Evolutionary conservation across 179 eudicot species (phyloP).

Genomic region (Camellia oleifera): DNA sequence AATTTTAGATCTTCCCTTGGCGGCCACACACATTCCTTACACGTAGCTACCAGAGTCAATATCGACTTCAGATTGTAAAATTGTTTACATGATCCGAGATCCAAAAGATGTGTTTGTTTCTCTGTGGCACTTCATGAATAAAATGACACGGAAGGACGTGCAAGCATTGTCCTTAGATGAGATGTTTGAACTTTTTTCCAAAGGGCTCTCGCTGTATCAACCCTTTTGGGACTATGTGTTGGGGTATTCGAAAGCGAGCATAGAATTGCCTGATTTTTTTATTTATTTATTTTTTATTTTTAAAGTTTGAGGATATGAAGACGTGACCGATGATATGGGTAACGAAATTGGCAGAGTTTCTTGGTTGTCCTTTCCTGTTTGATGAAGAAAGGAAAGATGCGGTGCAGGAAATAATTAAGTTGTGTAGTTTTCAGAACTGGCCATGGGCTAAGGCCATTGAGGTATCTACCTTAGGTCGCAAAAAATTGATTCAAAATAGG

Average conservation of each 20-base stretch:
- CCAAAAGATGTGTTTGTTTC: neutral
- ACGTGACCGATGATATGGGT: neutral
- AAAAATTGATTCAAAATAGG: too few species aligned
- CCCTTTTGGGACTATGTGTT: constrained; percentile 8
- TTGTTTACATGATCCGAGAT: neutral
- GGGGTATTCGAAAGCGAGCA: neutral
- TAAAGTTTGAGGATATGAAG: neutral
- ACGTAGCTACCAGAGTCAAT: neutral
- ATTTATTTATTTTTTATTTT: neutral
- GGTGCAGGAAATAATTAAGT: neutral
- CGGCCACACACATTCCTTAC: neutral
- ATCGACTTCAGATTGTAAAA: neutral
- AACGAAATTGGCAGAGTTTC: neutral
- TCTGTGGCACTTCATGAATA: neutral
- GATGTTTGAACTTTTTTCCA: neutral
- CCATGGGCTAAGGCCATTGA: too few species aligned
- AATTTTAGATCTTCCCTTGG: neutral
- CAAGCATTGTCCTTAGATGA: neutral
- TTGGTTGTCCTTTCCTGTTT: neutral
- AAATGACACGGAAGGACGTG: neutral
- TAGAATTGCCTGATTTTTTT: neutral
- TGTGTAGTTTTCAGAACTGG: too few species aligned
- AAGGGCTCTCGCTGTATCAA: neutral
- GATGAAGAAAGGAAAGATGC: neutral
- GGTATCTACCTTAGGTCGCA: too few species aligned